Base-by-base conservation (phyloP, 768 basidiomycete species). In the Tylopilus cervinicoccineus region DNA sequence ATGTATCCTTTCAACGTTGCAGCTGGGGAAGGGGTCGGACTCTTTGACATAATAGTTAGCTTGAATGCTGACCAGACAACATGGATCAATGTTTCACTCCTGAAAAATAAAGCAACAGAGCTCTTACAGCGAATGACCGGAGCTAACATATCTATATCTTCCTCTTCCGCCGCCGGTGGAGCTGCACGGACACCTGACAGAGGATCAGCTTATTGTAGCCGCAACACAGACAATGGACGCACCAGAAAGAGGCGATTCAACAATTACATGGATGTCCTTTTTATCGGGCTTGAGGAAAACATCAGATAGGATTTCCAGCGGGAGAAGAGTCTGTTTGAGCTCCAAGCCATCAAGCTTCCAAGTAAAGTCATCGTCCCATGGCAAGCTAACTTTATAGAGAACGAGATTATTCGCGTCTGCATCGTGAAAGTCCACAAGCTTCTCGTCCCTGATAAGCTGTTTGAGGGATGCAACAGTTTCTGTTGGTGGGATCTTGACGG, bases 1-100 rank as follows among this genome's bases (percentile, higher is more conserved):
- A 6, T 0, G 32, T 56, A 61, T 11, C 40, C 17, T 5, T 6
- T 32, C 4, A 41, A 45, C 24, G 49, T 47, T 26, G 59, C 48
- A 26, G 45, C 45, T 14, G 34, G 12, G 28, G 59, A 57, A 27
- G 50, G 55, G 14, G 43, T 34, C 10, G 34, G 27, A 42, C 24
- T 39, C 31, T 31, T 29, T 2, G 36, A 44, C 2, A 6, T 32
- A 2, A 17, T 39, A 8, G 29, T 33, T 16, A 8, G 19, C 38
- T 47, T 39, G 29, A 38, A 47, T 17, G 14, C 37, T 39, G 14
- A 32, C 4, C 6, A 3, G 40, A 29, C 17, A 10, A 16, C n/a
- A 17, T 42, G 2, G 27, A 10, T 42, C 12, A 28, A 19, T 28
- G 27, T 26, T 4, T 28, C 11, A 6, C 26, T 38, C 22, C 24